A percentile compares a stretch with the other conserved stretches of the same genome.
These are phyloP conservation scores for Penicillium diatomitis DNA, from an alignment of 495 filamentous ascomycete species.

Conservation along the genomic window DNA sequence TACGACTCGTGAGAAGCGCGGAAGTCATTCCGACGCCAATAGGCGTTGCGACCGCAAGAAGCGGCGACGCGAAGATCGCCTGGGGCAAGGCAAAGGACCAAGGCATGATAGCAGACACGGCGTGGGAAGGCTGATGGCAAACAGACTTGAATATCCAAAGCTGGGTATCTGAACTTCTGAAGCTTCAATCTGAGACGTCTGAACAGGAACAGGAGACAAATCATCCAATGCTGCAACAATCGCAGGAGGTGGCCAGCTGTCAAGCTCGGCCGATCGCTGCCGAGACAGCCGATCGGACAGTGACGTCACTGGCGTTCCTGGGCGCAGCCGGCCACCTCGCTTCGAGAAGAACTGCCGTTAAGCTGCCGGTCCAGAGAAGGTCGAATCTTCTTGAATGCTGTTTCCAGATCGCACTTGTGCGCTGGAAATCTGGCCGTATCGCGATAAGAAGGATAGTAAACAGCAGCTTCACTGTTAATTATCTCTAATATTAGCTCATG, in stretches of 20 bases:
- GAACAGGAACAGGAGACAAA: too few relatives aligned
- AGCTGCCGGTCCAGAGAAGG: neutral
- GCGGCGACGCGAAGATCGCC: slow-evolving; percentile 25
- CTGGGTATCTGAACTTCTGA: neutral
- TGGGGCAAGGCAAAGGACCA: slow-evolving; percentile 30
- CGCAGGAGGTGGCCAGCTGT: neutral
- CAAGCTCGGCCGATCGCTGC: slow-evolving; percentile 9
- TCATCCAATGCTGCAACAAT: neutral
- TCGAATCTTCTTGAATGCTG: neutral
- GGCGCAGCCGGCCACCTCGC: neutral
- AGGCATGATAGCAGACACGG: slow-evolving; percentile 15
- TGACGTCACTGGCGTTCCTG: slow-evolving; percentile 12
- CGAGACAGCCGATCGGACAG: neutral
- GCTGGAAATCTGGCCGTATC: too few relatives aligned
- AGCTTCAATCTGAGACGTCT: too few relatives aligned
- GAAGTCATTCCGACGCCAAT: slow-evolving; percentile 21
- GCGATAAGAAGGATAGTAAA: too few relatives aligned
- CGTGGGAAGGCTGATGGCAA: neutral
- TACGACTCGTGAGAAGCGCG: slow-evolving; percentile 28
- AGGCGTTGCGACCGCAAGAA: slow-evolving; percentile 25
- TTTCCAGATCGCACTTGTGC: too few relatives aligned
- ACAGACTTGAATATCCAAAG: neutral
- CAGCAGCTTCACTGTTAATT: too few relatives aligned
- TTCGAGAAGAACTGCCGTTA: neutral
- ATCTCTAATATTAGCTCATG: neutral